Base-by-base conservation (phyloP, 2,329 filamentous ascomycete species). In the Plectosphaerella cucumerina region DNA sequence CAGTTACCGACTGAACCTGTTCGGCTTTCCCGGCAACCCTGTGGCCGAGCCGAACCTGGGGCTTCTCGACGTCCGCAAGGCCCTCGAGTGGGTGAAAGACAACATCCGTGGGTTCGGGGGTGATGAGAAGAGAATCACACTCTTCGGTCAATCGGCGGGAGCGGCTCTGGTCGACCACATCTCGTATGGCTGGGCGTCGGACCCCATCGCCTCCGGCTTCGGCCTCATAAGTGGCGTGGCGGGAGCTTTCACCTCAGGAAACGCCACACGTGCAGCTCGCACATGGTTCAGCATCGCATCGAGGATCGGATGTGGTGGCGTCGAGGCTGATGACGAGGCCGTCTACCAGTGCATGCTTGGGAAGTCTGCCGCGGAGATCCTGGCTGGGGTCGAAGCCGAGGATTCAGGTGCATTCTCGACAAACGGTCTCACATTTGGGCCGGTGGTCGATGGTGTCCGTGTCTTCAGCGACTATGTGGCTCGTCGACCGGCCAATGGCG, bases 131-230 rank as follows among this genome's bases (percentile, higher is more conserved):
- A 53, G 53, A 23, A 63, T 65, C 48, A 62, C 60, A 3, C 51
- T 65, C 17, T 63, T 63, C 48, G 60, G 63, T 9, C 57, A 65
- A 45, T 63, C 60, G 15, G 63, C 62, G 20, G 62, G 61, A 1
- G 26, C 26, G 12, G 26, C 26, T 31, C 26, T 31, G 26, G 26
- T 31, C 3, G 26, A 31, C 26, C 26, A 31, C 26, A 11, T 31
- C 12, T 31, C 26, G 26, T 31, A 31, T 11, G 26, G 26, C 9
- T 31, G 26, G 26, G 26, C 26, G 26, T 31, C 26, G 51, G 53
- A 6, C 50, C 53, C 14, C 14, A 39, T 46, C 9, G 51, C 51
- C 14, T 63, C 54, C 17, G 48, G 49, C 20, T 43, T 42, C n/a
- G 53, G 53, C n/a, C 56, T 64, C 35, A 67, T 69, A 42, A 56